Evolutionary conservation across 1,284 basidiomycete species (phyloP), one percentile per base, ranked within the genome.

Genomic region (Taiwanofungus camphoratus): DNA sequence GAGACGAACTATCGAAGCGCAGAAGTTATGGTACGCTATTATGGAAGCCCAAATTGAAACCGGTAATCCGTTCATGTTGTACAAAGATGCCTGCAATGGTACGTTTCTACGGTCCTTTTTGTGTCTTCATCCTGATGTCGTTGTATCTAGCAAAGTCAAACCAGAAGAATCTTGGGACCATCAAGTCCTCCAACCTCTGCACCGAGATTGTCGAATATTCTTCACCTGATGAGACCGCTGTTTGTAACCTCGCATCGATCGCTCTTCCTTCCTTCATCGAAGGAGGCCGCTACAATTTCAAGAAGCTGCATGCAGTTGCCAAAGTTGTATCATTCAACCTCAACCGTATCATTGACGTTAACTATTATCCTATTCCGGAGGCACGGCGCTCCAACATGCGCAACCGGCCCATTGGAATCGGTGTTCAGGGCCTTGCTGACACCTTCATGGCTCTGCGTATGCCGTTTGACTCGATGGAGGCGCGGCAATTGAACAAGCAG

Each of bases 181-280:
- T 99, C 84, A 99, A 98, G 74, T 96, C 92, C 4, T 98, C 95
- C 47, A 99, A 99, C 67, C 73, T 99, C 34, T 99, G 96, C 74
- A 98, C 95, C 9, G 96, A 99, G 67, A 99, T 99, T 63, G 90
- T 99, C 64, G 92, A 99, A 69, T 99, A 98, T 71, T 95, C 92
- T 41, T 80, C 95, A 9, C 94, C 95, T 1, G 96, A 99, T 47
- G 96, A 99, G 70, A 94, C 90, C 30, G 96, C 96, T 37, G 96
- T 99, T 34, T 99, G 96, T 79, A 99, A 99, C 70, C 79, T 99
- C 44, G 96, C 96, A 11, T 99, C 96, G 7, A 79, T 99, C 51
- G 94, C 96, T 4, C 82, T 99, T 5, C 96, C 96, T 9, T 80
- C 85, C 15, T 94, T 86, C 67, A 83, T 95, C 63, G 70, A 74